Conservation (phyloP, 2,329 filamentous ascomycete genomes). For the Aphanoascus verrucosus region DNA sequence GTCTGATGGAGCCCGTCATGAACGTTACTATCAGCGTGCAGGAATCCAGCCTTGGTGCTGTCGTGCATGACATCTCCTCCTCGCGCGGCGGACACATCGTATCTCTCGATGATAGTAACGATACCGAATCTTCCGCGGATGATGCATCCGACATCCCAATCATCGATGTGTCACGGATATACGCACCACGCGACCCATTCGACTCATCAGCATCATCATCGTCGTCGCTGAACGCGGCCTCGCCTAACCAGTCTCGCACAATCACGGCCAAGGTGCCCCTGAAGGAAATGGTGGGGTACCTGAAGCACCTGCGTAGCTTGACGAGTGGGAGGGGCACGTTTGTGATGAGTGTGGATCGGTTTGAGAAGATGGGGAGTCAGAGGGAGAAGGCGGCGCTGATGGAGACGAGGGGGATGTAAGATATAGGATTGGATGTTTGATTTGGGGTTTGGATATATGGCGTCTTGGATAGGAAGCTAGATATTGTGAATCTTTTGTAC, state of each 20-base stretch:
- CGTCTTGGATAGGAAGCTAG: neutral
- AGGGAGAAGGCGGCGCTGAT: conserved; percentile 48
- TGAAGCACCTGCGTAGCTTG: conserved; percentile 77
- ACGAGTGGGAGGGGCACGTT: conserved; percentile 75
- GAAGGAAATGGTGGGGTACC: conserved; percentile 93
- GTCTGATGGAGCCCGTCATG: conserved; percentile 90
- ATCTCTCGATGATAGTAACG: conserved; percentile 50
- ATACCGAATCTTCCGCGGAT: conserved; percentile 22
- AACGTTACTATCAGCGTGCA: conserved; percentile 75
- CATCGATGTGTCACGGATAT: conserved; percentile 66
- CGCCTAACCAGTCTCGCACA: conserved; percentile 42
- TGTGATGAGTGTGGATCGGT: conserved; percentile 62
- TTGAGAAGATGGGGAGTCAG: conserved; percentile 54
- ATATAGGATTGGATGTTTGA: neutral
- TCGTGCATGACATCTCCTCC: conserved; percentile 71
- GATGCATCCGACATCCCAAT: conserved; percentile 26
- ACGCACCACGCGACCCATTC: conserved; percentile 82
- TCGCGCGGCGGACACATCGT: conserved; percentile 63
- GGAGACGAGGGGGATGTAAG: conserved; percentile 32
- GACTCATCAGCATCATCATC: conserved; percentile 30
- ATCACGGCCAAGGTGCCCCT: conserved; percentile 82
- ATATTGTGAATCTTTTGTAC: neutral
- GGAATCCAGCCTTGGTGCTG: conserved; percentile 65
- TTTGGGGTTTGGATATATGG: neutral
- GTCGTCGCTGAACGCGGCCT: conserved; percentile 15